These are phyloP conservation scores for Paxillus involutus DNA, from an alignment of 768 basidiomycete species.

Conservation along the genomic window DNA sequence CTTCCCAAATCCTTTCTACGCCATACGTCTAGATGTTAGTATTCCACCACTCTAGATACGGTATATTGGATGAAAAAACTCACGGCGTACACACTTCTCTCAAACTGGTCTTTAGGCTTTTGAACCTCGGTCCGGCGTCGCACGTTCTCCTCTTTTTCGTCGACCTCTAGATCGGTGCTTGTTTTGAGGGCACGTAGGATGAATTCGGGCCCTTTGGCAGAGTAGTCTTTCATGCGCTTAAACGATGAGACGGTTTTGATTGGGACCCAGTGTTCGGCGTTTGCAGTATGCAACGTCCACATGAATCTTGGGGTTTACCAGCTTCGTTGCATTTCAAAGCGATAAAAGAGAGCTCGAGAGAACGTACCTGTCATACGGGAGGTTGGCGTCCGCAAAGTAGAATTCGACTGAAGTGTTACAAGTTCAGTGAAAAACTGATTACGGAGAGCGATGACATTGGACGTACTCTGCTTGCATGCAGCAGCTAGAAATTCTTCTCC, in stretches of 20 bases:
- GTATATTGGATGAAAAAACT: conserved; percentile 32
- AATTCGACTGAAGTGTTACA: conserved; percentile 69
- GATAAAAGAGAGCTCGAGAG: not conserved
- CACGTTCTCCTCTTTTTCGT: conserved; percentile 69
- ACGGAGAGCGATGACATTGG: not conserved
- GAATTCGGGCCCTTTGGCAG: conserved; percentile 61
- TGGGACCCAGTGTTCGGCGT: conserved; percentile 87
- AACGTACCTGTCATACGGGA: conserved; percentile 82
- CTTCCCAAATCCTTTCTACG: conserved; percentile 86
- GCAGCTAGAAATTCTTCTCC: conserved; percentile 42
- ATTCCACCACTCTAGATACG: not conserved
- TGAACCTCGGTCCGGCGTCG: conserved; percentile 74
- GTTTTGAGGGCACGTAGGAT: conserved; percentile 64
- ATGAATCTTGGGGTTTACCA: conserved; percentile 63
- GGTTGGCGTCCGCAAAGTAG: conserved; percentile 95
- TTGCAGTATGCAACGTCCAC: conserved; percentile 86
- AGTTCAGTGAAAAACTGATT: not conserved
- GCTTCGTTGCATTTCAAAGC: not conserved
- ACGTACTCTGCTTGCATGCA: conserved; percentile 57
- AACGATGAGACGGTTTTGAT: conserved; percentile 86
- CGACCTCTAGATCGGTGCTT: conserved; percentile 65
- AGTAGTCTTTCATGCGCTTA: conserved; percentile 88
- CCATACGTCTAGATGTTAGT: not conserved
- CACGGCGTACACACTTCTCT: conserved; percentile 88
- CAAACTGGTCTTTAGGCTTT: conserved; percentile 75